Conservation (phyloP, 495 filamentous ascomycete genomes). For the Lasiosphaeriaceae sp. region DNA sequence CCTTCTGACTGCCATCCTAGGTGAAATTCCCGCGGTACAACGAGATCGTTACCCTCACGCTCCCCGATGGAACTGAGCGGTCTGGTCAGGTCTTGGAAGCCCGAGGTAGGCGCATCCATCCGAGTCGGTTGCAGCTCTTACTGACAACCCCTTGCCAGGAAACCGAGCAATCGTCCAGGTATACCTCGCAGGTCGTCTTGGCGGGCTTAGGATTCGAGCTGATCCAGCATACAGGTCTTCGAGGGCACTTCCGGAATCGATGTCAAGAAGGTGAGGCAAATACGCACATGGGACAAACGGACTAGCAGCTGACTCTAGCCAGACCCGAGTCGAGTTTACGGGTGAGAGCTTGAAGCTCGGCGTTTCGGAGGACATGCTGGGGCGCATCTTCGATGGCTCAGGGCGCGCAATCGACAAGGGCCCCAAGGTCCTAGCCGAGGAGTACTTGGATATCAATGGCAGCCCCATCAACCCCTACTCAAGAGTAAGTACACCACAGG, state of each 20-base stretch:
- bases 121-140: background rate
- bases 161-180: slow-evolving; percentile 93
- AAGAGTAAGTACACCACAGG: slow-evolving; percentile 55
- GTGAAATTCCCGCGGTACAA: slow-evolving; percentile 98
- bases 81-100: slow-evolving; percentile 97
- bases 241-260: slow-evolving; percentile 96
- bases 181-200: slow-evolving; percentile 22
- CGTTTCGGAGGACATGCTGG: slow-evolving; percentile 99
- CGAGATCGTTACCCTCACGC: slow-evolving; percentile 93
- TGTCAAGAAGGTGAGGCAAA: slow-evolving; percentile 80
- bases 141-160: slow-evolving; percentile 49
- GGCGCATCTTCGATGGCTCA: slow-evolving; percentile 97
- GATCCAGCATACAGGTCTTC: slow-evolving; percentile 66
- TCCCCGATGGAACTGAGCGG: slow-evolving; percentile 91
- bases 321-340: slow-evolving; percentile 96
- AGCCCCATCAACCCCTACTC: slow-evolving; percentile 98
- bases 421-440: slow-evolving; percentile 95
- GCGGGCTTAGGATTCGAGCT: slow-evolving; percentile 4
- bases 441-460: slow-evolving; percentile 98
- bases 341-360: slow-evolving; percentile 96
- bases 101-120: slow-evolving; percentile 58
- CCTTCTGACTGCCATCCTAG: slow-evolving; percentile 43
- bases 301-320: slow-evolving; percentile 12
- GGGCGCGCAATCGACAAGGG: slow-evolving; percentile 98
- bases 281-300: background rate